Conservation (phyloP, 768 basidiomycete species). For the Hypholoma sublateritium region DNA sequence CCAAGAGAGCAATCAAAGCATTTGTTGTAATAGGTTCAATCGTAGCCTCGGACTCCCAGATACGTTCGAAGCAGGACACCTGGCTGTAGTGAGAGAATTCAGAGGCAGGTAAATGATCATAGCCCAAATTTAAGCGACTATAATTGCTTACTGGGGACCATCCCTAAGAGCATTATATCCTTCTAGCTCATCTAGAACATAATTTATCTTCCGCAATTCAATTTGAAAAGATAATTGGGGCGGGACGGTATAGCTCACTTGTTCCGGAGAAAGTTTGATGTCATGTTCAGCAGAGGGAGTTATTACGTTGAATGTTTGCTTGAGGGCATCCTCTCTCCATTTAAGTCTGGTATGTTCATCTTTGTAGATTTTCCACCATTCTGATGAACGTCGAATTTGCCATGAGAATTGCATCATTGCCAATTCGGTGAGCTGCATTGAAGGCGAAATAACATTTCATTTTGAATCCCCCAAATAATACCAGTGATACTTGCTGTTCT, state of each 20-base stretch:
- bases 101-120: background rate
- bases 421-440: slow-evolving; percentile 41
- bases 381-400: slow-evolving; percentile 34
- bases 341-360: slow-evolving; percentile 23
- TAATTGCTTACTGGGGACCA: slow-evolving; percentile 33
- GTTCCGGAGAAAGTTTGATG: slow-evolving; percentile 35
- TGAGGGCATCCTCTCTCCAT: slow-evolving; percentile 32
- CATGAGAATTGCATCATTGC: slow-evolving; percentile 51
- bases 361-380: slow-evolving; percentile 40
- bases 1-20: slow-evolving; percentile 23
- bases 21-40: slow-evolving; percentile 14
- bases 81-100: slow-evolving; percentile 31
- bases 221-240: background rate
- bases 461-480: background rate
- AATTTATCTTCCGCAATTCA: slow-evolving; percentile 33
- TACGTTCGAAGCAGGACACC: slow-evolving; percentile 56
- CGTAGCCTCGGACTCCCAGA: slow-evolving; percentile 43
- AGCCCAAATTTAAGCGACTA: background rate
- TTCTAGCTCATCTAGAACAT: slow-evolving; percentile 48
- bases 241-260: slow-evolving; percentile 29
- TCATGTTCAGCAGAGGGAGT: slow-evolving; percentile 32
- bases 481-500: slow-evolving; percentile 39
- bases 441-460: background rate
- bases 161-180: slow-evolving; percentile 46
- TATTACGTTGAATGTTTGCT: slow-evolving; percentile 30